Base-by-base conservation (phyloP, 2,329 filamentous ascomycete species). In the Xylaria hypoxylon region DNA sequence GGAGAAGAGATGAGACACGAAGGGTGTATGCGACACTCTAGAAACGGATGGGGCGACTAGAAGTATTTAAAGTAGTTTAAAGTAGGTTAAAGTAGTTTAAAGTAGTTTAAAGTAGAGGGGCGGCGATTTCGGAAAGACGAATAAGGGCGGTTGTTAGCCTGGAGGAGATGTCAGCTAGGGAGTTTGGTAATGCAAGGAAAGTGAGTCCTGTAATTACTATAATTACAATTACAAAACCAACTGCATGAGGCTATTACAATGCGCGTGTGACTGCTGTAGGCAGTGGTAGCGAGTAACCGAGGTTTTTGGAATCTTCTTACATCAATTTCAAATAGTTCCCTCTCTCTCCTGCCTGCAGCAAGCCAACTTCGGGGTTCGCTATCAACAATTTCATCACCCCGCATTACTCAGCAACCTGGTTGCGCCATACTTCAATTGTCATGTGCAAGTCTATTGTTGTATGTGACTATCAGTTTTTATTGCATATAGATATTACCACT, bases 401-500 rank as follows among this genome's bases (percentile, higher is more conserved):
- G 65, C 68, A 62, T 70, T 70, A 70, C 66, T 70, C 55, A 70
- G 68, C 68, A 45, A 19, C n/a, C n/a, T n/a, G n/a, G 33, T 56
- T 53, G 56, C 59, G 59, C 52, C 45, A 62, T 42, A n/a, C 51
- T 13, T n/a, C 11, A 42, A 17, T 42, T 60, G 52, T 45, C 58
- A 52, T 60, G 58, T 52, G 58, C 24, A 60, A 51, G 11, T 42
- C 11, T 8, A n/a, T 2, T 17, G n/a, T 31, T 1, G 13, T 51
- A 17, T 24, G 6, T 15, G 28, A 35, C 26, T 52, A 52, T 13
- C 17, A 22, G 3, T 3, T 22, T 35, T 52, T 35, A 5, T 17
- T 31, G 24, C 55, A 33, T 45, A 56, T 17, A 31, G 28, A 31
- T 31, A 31, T n/a, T n/a, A n/a, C n/a, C n/a, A n/a, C 28, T 5